These are phyloP conservation scores for Serendipita vermifera DNA, from an alignment of 768 basidiomycete species.

Conservation along the genomic window DNA sequence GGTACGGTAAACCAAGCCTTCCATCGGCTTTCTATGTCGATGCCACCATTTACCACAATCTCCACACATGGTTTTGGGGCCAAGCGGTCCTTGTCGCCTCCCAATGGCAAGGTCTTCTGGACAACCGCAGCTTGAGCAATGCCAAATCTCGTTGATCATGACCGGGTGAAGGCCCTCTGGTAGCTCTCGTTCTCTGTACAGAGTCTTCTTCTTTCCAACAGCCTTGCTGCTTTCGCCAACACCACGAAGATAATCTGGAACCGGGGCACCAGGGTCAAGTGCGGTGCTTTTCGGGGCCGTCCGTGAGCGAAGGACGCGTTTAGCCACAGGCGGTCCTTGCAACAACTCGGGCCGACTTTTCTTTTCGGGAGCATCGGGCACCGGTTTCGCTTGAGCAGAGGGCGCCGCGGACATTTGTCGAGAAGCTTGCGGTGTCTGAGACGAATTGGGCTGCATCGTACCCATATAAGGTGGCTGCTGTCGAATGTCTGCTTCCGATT, in stretches of 20 bases:
- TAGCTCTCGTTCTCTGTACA: conserved; percentile 33
- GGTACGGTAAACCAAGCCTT: conserved; percentile 67
- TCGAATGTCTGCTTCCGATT: conserved; percentile 19
- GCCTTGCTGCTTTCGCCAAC: background rate
- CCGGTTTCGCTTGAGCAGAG: background rate
- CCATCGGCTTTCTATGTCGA: conserved; percentile 65
- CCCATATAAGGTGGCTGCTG: conserved; percentile 19
- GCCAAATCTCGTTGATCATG: conserved; percentile 77
- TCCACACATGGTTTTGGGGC: conserved; percentile 83
- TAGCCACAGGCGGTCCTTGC: background rate
- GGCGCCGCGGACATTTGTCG: background rate
- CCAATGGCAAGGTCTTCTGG: conserved; percentile 79
- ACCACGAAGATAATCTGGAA: conserved; percentile 3
- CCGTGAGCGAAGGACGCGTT: background rate
- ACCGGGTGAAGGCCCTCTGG: conserved; percentile 73
- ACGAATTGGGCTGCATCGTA: conserved; percentile 11
- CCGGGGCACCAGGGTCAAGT: background rate
- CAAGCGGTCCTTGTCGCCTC: conserved; percentile 76
- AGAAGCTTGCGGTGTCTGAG: background rate
- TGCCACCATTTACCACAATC: conserved; percentile 96
- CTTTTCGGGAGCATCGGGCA: background rate
- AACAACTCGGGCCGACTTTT: background rate
- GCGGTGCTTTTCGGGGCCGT: background rate
- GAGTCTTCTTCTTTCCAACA: background rate
- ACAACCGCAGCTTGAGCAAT: conserved; percentile 89